These are phyloP conservation scores for Chytriomyces sp. DNA, from an alignment of 192 early-diverging fungal genomes.

Conservation along the genomic window DNA sequence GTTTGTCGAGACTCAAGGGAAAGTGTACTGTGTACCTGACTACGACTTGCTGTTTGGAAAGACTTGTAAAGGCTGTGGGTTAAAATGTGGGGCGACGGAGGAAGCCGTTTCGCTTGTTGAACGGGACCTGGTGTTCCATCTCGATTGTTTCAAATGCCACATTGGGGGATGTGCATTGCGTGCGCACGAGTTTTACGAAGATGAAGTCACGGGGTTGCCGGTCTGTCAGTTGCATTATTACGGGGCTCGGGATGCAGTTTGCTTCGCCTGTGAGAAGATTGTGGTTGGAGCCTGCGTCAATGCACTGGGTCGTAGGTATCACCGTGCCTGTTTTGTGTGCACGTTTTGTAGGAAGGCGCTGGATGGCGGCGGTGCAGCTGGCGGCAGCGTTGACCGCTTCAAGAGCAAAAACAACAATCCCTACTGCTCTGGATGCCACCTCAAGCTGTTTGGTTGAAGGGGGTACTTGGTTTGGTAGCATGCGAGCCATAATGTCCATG, in stretches of 20 bases:
- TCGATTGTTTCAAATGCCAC: conserved; percentile 40
- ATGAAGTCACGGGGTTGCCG: conserved; percentile 20
- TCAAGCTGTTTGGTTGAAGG: conserved; percentile 30
- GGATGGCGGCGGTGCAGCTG: background rate
- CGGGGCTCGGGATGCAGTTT: conserved; percentile 32
- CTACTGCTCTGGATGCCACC: conserved; percentile 29
- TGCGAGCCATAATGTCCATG: background rate
- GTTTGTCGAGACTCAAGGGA: conserved; percentile 48
- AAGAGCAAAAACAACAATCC: conserved; percentile 34
- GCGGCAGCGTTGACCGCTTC: background rate
- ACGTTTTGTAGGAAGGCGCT: conserved; percentile 43
- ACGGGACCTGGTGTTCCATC: conserved; percentile 33
- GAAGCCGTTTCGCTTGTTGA: conserved; percentile 17
- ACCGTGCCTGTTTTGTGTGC: conserved; percentile 43
- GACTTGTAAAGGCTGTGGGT: conserved; percentile 32
- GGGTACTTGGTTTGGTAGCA: background rate
- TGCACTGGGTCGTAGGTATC: conserved; percentile 45
- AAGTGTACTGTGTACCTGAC: conserved; percentile 47
- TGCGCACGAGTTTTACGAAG: conserved; percentile 30
- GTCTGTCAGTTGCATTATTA: conserved; percentile 51
- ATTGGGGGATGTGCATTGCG: conserved; percentile 20
- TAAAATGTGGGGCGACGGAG: conserved; percentile 9
- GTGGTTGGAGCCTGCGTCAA: conserved; percentile 41
- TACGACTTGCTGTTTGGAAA: conserved; percentile 43
- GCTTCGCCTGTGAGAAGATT: conserved; percentile 36